Conservation (phyloP, 169 alveolate genomes). For the Plasmodium chabaudi region DNA sequence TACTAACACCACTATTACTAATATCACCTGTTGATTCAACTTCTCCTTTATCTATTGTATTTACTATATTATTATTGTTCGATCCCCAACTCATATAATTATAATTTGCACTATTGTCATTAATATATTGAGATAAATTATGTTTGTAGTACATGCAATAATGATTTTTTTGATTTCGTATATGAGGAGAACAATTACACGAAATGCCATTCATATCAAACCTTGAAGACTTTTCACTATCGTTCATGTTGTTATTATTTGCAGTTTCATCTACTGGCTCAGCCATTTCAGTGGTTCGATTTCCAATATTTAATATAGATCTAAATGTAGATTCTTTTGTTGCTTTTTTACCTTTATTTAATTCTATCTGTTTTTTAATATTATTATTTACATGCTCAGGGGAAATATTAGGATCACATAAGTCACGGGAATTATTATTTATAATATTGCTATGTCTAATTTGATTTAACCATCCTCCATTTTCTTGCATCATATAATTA, state of each 20-base stretch:
- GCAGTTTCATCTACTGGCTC: constrained; percentile 4
- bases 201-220: constrained; percentile 17
- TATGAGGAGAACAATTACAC: constrained; percentile 36
- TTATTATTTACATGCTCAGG: constrained; percentile 13
- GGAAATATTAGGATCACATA: constrained; percentile 23
- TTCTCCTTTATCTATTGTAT: too few species aligned
- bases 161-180: constrained; percentile 59
- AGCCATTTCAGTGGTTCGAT: constrained; percentile 13
- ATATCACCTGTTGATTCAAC: background rate
- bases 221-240: background rate
- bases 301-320: background rate
- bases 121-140: constrained; percentile 10
- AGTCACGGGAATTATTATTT: constrained; percentile 41
- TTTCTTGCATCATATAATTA: constrained; percentile 39
- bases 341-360: constrained; percentile 32
- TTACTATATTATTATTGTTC: background rate
- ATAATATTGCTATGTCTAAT: constrained; percentile 44
- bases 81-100: constrained; percentile 15
- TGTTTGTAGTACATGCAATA: constrained; percentile 27
- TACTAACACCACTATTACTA: too few species aligned
- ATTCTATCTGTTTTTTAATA: constrained; percentile 21
- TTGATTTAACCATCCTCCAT: constrained; percentile 60
- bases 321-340: too few species aligned
- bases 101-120: constrained; percentile 10
- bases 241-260: background rate